A percentile compares a stretch with the other conserved stretches of the same genome.
These are phyloP conservation scores for Aechmea fasciata DNA, from an alignment of 176 grass and related monocot species.

Conservation along the genomic window DNA sequence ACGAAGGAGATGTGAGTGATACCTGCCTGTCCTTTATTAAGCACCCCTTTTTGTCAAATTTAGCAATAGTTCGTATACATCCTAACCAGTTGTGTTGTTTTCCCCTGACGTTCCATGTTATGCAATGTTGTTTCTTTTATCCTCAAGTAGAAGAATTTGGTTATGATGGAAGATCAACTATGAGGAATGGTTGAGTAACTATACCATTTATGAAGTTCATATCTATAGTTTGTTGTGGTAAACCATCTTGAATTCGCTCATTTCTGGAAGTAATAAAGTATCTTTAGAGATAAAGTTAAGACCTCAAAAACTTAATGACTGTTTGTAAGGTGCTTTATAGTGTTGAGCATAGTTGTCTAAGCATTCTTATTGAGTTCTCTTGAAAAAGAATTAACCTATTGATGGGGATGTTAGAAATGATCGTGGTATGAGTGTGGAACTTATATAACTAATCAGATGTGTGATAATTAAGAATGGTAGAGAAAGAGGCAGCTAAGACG, in stretches of 20 bases:
- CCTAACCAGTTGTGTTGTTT: not conserved
- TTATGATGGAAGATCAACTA: conserved; percentile 1
- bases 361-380: too few relatives aligned
- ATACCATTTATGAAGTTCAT: not conserved
- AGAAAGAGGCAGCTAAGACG: too few relatives aligned
- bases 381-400: too few relatives aligned
- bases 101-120: not conserved
- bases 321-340: not conserved
- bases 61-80: not conserved
- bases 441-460: too few relatives aligned
- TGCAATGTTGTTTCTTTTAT: not conserved
- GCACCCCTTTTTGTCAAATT: not conserved
- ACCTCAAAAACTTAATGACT: not conserved
- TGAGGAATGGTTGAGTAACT: not conserved
- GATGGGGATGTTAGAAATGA: too few relatives aligned
- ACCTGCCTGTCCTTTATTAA: not conserved
- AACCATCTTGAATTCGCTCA: not conserved
- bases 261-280: not conserved
- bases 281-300: not conserved
- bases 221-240: not conserved
- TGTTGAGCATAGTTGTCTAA: not conserved
- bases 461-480: too few relatives aligned
- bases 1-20: conserved; percentile 73
- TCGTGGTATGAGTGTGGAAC: too few relatives aligned
- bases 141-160: not conserved